phyloP scores from a whole-genome alignment of 345 rosid genomes.

The Arabidopsis thaliana region TAIR10.1 NC_003070.9:2268501-2269000 shows the following conservation, averaged over 20 bases:
- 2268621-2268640: slow-evolving; percentile 5
- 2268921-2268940: background rate
- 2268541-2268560: background rate
- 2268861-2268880: slow-evolving; percentile 7
- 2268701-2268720: slow-evolving; percentile 3
- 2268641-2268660: background rate
- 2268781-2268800: background rate
- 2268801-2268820: background rate
- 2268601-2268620: background rate
- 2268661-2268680: background rate
- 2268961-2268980: slow-evolving; percentile 24
- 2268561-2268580: background rate
- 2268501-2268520: background rate
- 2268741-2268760: background rate
- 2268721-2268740: background rate
- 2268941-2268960: background rate
- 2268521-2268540: too few relatives aligned
- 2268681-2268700: background rate
- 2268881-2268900: background rate
- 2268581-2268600: background rate
- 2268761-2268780: background rate
- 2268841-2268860: slow-evolving; percentile 1
- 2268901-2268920: slow-evolving; percentile 32
- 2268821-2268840: background rate
- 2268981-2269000: background rate